Evolutionary conservation across 2,329 filamentous ascomycete genomes (phyloP).

Genomic region (Kalmusia sp.): DNA sequence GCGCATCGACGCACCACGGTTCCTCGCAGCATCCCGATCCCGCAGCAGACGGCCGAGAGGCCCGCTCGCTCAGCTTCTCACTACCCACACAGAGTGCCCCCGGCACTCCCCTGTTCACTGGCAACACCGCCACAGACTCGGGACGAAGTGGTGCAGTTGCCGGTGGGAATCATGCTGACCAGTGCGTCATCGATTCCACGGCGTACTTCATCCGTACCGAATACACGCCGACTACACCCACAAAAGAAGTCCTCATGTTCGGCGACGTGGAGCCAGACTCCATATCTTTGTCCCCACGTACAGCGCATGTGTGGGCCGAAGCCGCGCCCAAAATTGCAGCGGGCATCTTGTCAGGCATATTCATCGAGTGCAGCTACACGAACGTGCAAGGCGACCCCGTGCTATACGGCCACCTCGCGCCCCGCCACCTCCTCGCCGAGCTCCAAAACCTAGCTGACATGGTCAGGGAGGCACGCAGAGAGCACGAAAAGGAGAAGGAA

Average conservation of each 20-base stretch:
- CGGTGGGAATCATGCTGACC: constrained; percentile 33
- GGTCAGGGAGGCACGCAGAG: constrained; percentile 62
- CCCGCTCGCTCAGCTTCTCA: constrained; percentile 44
- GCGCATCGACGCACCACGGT: constrained; percentile 24
- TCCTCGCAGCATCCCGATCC: constrained; percentile 5
- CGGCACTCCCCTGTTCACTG: constrained; percentile 42
- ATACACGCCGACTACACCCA: constrained; percentile 40
- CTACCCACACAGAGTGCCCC: constrained; percentile 41
- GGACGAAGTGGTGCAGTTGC: constrained; percentile 24
- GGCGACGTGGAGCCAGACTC: constrained; percentile 95
- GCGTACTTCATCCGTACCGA: constrained; percentile 91
- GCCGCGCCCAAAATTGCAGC: constrained; percentile 83
- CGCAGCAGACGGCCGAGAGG: constrained; percentile 29
- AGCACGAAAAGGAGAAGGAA: constrained; percentile 41
- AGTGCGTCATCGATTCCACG: constrained; percentile 83
- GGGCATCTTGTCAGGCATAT: constrained; percentile 78
- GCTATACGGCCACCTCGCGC: constrained; percentile 88
- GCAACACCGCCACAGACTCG: constrained; percentile 19
- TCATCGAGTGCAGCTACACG: constrained; percentile 95
- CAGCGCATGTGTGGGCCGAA: constrained; percentile 82
- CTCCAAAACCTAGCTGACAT: constrained; percentile 73
- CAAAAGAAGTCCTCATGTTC: constrained; percentile 83
- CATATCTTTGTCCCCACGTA: constrained; percentile 81
- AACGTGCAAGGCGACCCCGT: constrained; percentile 78
- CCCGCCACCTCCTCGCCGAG: constrained; percentile 81